Conservation (phyloP, 768 basidiomycete species). For the Kwoniella dejecticola region DNA sequence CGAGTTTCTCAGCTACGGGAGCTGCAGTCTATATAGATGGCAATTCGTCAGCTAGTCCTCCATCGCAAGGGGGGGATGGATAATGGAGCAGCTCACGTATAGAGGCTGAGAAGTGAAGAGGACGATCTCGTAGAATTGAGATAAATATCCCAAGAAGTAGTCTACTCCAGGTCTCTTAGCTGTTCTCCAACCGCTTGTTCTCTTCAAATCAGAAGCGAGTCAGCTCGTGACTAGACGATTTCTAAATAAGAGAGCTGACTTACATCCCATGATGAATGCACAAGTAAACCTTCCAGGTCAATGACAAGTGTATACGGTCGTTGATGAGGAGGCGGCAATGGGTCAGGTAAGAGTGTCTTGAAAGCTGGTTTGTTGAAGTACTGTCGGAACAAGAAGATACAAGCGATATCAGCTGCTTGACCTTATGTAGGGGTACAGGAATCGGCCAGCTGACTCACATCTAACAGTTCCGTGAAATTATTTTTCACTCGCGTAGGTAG, state of each 20-base stretch:
- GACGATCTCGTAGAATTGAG: constrained; percentile 97
- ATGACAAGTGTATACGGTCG: constrained; percentile 90
- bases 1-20: constrained; percentile 88
- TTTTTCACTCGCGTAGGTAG: constrained; percentile 29
- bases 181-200: constrained; percentile 92
- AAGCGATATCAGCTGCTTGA: not conserved
- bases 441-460: constrained; percentile 16
- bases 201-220: constrained; percentile 58
- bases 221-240: not conserved
- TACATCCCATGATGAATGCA: constrained; percentile 95
- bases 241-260: constrained; percentile 55
- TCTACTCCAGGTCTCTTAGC: constrained; percentile 97
- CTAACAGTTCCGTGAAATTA: constrained; percentile 19
- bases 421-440: not conserved
- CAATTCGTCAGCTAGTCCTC: not conserved
- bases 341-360: constrained; percentile 86
- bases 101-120: constrained; percentile 87
- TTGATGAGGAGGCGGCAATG: constrained; percentile 75
- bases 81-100: constrained; percentile 68
- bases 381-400: constrained; percentile 56
- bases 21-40: constrained; percentile 70
- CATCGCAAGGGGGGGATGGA: too few relatives aligned
- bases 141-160: constrained; percentile 95
- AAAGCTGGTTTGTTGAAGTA: constrained; percentile 92
- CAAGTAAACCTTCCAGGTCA: constrained; percentile 86